These are phyloP conservation scores for Bacidia gigantensis DNA, from an alignment of 495 filamentous ascomycete genomes.

Conservation along the genomic window DNA sequence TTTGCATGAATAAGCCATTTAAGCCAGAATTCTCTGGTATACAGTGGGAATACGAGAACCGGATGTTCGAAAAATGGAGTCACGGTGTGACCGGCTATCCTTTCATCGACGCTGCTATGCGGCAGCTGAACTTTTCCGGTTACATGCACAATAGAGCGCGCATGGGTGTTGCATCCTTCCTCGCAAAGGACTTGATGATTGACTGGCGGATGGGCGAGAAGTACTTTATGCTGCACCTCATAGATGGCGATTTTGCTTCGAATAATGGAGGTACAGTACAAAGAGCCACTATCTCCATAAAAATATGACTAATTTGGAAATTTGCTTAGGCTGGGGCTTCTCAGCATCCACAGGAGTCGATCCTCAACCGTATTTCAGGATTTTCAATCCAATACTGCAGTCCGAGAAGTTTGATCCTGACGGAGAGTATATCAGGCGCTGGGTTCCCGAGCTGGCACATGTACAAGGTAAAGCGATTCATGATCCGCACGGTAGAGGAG, in stretches of 20 bases:
- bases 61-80: conserved; percentile 60
- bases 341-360: conserved; percentile 68
- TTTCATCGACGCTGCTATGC: conserved; percentile 87
- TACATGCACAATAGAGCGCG: conserved; percentile 88
- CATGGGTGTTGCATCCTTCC: conserved; percentile 79
- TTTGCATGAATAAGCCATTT: conserved; percentile 92
- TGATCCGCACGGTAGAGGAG: conserved; percentile 60
- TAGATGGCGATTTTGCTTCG: conserved; percentile 85
- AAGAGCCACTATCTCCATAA: not conserved
- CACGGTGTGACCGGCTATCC: conserved; percentile 70
- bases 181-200: conserved; percentile 72
- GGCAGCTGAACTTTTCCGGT: conserved; percentile 54
- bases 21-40: conserved; percentile 78
- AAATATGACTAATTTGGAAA: not conserved
- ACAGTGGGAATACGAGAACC: conserved; percentile 60
- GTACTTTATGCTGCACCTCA: conserved; percentile 77
- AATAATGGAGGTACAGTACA: conserved; percentile 51
- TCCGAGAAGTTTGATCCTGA: conserved; percentile 62
- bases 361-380: conserved; percentile 82
- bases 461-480: conserved; percentile 57
- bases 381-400: conserved; percentile 81
- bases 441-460: conserved; percentile 46
- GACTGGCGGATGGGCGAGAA: conserved; percentile 86
- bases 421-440: conserved; percentile 44
- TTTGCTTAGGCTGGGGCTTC: conserved; percentile 75